Base-by-base conservation (phyloP, 1,284 basidiomycete genomes). In the Kwoniella shivajii region DNA sequence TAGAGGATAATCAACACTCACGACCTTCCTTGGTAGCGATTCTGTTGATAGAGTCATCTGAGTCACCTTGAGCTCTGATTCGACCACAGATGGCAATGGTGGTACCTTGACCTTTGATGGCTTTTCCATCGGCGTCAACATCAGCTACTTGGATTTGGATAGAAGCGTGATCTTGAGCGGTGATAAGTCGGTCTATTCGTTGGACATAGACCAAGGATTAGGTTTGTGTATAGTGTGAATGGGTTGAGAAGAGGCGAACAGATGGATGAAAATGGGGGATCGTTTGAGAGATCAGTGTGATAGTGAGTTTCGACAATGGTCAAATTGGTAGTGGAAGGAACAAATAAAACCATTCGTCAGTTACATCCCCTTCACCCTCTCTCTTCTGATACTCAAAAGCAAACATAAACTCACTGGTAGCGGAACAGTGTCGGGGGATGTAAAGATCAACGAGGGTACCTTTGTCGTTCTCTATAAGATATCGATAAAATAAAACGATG, bases 361-460 rank as follows among this genome's bases (percentile, higher is more conserved):
- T n/a, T 42, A 9, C 26, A 9, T 31, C 43, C 24, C 9, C 26
- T 30, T 29, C 24, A 34, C 10, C 37, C 16, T 22, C 30, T 13
- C 18, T 39, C 24, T 6, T 16, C 4, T 5, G 29, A 41, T 29
- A 7, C 9, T 18, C 5, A 22, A 42, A 46, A 27, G 22, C 14
- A 45, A 37, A 38, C 18, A 22, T 4, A 29, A n/a, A 85, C 89
- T 77, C 77, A 93, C 90, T 92, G 71, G 91, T 96, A 61, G 92
- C 91, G 79, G 91, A 86, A 82, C 96, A 99, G 83, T 99, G 98
- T 85, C 95, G 92, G 79, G 95, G 95, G 79, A 99, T 76, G 85
- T 99, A 99, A 81, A 99, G 92, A 85, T 99, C 95, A 78, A 99
- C 95, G 80, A 99, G 94, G 80, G 92, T 85, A 84, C 95, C 94